A percentile compares a stretch with the other conserved stretches of the same genome.
Evolutionary conservation across 1,284 basidiomycete species (phyloP).

Genomic region (Fomitopsis betulina): DNA sequence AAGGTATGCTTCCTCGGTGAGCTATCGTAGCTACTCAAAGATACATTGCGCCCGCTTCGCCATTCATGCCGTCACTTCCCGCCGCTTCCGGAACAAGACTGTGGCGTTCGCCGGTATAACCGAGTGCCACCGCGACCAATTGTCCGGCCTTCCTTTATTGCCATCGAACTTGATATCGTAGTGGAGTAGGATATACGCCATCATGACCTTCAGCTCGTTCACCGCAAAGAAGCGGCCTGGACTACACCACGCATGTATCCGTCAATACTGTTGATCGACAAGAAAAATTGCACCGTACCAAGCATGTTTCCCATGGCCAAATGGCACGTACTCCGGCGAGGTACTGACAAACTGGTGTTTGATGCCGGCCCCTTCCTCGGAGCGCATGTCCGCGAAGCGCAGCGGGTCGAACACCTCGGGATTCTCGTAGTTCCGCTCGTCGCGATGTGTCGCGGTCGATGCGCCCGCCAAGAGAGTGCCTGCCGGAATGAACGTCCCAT

Average conservation of each 20-base stretch:
- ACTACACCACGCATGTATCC: conserved; percentile 13
- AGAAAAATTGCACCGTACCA: conserved; percentile 17
- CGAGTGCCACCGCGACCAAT: conserved; percentile 4
- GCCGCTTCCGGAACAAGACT: neutral
- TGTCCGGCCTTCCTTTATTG: conserved; percentile 19
- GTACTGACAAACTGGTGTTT: conserved; percentile 26
- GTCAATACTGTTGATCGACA: neutral
- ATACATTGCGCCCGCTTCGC: neutral
- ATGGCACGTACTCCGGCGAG: conserved; percentile 22
- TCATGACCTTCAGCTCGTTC: conserved; percentile 40
- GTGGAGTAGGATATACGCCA: conserved; percentile 38
- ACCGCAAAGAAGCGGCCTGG: conserved; percentile 45
- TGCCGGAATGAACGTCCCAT: conserved; percentile 39
- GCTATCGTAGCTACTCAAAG: neutral
- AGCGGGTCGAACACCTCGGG: conserved; percentile 39
- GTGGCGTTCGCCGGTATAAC: conserved; percentile 14
- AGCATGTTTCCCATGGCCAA: conserved; percentile 27
- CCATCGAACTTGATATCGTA: conserved; percentile 43
- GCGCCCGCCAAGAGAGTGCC: conserved; percentile 39
- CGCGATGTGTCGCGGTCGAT: conserved; percentile 36
- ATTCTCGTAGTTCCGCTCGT: conserved; percentile 37
- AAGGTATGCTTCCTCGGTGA: neutral
- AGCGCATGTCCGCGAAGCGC: conserved; percentile 40
- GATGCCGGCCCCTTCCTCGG: conserved; percentile 19
- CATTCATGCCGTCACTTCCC: neutral